A percentile compares a stretch with the other conserved stretches of the same genome.
phyloP scores from a whole-genome alignment of 495 filamentous ascomycete species.

The Alectoria sarmentosa region DNA sequence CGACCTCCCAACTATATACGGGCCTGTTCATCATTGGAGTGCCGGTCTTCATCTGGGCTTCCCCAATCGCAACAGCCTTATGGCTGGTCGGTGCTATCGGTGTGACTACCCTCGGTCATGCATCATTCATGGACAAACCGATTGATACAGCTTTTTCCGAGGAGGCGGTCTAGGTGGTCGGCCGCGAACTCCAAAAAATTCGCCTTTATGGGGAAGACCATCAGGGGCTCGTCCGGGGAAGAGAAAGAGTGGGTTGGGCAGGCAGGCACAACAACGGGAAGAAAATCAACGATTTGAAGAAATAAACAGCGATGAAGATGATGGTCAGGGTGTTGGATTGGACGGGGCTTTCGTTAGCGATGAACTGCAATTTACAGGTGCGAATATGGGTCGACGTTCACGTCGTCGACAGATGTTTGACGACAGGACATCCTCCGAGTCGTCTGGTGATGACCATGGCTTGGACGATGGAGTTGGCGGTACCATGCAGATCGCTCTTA shows the following conservation, averaged over 20 bases:
- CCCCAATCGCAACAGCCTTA: conserved; percentile 70
- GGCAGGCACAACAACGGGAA: conserved; percentile 43
- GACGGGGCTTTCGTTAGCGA: conserved; percentile 48
- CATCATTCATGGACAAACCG: conserved; percentile 93
- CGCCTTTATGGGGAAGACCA: conserved; percentile 98
- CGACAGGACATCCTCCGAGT: conserved; percentile 38
- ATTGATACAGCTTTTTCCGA: conserved; percentile 99
- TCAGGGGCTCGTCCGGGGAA: conserved; percentile 68
- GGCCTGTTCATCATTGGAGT: conserved; percentile 71
- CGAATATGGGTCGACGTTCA: conserved; percentile 44
- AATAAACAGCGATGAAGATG: conserved; percentile 58
- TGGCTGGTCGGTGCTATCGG: conserved; percentile 95
- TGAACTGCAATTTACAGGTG: conserved; percentile 54
- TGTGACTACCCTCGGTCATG: conserved; percentile 89
- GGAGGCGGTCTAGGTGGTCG: conserved; percentile 99
- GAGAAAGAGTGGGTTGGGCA: conserved; percentile 50
- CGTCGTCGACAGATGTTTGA: conserved; percentile 41
- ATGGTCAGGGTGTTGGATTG: conserved; percentile 52
- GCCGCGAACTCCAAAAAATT: conserved; percentile 96
- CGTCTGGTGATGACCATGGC: conserved; percentile 49
- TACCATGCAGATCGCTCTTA: conserved; percentile 46
- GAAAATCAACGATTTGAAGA: conserved; percentile 58
- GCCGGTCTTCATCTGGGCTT: conserved; percentile 75
- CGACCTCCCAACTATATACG: conserved; percentile 93
- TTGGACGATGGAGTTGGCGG: conserved; percentile 42